Evolutionary conservation across 2,329 filamentous ascomycete genomes (phyloP).

Genomic region (Coniochaeta sp.): DNA sequence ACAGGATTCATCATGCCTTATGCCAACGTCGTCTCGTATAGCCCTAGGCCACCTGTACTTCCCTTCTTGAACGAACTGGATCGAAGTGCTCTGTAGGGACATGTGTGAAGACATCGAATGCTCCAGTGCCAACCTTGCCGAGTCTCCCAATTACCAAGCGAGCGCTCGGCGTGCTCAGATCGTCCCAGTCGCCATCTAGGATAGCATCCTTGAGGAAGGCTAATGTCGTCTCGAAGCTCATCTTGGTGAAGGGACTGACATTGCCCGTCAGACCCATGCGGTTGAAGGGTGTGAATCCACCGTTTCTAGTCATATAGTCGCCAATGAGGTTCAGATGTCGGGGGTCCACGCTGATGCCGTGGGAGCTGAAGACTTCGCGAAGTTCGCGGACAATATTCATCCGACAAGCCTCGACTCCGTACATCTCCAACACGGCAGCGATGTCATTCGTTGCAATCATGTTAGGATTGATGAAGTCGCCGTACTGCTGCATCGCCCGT

Average conservation of each 20-base stretch:
- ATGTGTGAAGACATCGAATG: conserved; percentile 75
- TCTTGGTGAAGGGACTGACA: conserved; percentile 91
- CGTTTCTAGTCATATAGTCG: conserved; percentile 94
- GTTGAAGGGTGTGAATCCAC: conserved; percentile 86
- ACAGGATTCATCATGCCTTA: background rate
- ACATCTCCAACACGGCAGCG: conserved; percentile 71
- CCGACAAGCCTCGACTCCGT: conserved; percentile 90
- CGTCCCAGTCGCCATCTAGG: conserved; percentile 83
- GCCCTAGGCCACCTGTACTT: background rate
- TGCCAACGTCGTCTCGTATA: background rate
- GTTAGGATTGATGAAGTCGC: conserved; percentile 79
- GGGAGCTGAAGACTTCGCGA: conserved; percentile 74
- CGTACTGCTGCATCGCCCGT: conserved; percentile 80
- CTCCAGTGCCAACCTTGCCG: conserved; percentile 78
- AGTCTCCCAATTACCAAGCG: conserved; percentile 82
- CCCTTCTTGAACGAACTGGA: background rate
- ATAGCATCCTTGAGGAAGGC: conserved; percentile 90
- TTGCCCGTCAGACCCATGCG: conserved; percentile 80
- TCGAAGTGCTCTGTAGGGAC: conserved; percentile 42
- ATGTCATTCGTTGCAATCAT: conserved; percentile 90
- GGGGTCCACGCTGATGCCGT: conserved; percentile 88
- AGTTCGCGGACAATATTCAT: conserved; percentile 83
- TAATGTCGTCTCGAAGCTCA: conserved; percentile 98
- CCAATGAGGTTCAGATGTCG: conserved; percentile 92
- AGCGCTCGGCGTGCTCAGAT: conserved; percentile 75